Evolutionary conservation across 495 filamentous ascomycete genomes (phyloP), one percentile per base, ranked within the genome.

Genomic region (Recurvomyces mirabilis): DNA sequence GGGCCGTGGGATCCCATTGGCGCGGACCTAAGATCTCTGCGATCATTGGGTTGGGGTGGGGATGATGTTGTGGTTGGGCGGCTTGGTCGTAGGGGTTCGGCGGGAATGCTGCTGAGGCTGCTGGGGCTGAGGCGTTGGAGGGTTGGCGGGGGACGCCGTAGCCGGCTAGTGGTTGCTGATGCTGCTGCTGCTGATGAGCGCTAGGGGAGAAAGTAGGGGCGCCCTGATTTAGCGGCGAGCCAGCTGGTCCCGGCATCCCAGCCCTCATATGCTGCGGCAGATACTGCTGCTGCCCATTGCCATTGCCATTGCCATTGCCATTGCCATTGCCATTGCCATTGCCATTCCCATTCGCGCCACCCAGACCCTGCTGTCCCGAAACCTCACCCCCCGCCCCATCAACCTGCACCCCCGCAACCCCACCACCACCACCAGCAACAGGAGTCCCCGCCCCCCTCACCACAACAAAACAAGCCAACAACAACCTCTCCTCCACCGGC

Each of bases 391-490:
- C 19, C 15, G 19, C 13, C 3, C 34, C 17, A 37, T 37, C 34
- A 5, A 26, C 24, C 13, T 46, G 46, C 15, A n/a, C n/a, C n/a
- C n/a, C n/a, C n/a, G n/a, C n/a, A n/a, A n/a, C n/a, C n/a, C n/a
- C n/a, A n/a, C n/a, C n/a, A n/a, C n/a, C n/a, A n/a, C n/a, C n/a
- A n/a, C n/a, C n/a, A n/a, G n/a, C n/a, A n/a, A n/a, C n/a, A n/a
- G 44, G 49, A 20, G 38, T 39, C 30, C 21, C 42, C 5, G 36
- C 20, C n/a, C 43, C 43, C n/a, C 49, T 30, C 21, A 23, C 25
- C 10, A 56, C 40, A 2, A 91, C 83, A 47, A 93, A 81, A 7
- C 82, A 78, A 40, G 82, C 71, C 13, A 93, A 70, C 20, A 94
- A 69, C 61, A 82, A 73, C 7, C 81, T 79, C 46, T 85, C 76